Percentiles rank a stretch among this genome's conserved stretches.
Evolutionary conservation across 352 stramenopile species (phyloP).

Genomic region (Sclerospora graminicola): DNA sequence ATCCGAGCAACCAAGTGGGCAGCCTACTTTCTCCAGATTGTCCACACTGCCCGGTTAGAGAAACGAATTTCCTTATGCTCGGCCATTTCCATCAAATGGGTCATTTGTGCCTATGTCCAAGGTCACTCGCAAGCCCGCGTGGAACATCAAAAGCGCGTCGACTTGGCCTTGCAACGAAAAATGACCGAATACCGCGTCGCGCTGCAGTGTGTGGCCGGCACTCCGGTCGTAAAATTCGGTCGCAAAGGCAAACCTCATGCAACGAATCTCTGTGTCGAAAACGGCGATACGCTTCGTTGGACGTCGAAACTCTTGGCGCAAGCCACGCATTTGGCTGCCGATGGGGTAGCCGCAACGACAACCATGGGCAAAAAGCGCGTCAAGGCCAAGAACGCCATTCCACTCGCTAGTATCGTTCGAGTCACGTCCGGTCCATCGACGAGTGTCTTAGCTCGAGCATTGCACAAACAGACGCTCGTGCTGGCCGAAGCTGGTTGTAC

Average conservation of each 20-base stretch:
- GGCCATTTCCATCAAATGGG: constrained; percentile 51
- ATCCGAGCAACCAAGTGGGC: constrained; percentile 75
- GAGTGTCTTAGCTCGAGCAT: constrained; percentile 48
- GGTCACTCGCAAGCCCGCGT: constrained; percentile 32
- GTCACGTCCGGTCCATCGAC: constrained; percentile 47
- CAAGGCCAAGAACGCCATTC: constrained; percentile 50
- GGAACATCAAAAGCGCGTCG: constrained; percentile 30
- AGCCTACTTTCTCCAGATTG: constrained; percentile 59
- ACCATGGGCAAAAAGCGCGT: constrained; percentile 36
- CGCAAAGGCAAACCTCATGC: constrained; percentile 70
- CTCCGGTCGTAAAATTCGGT: constrained; percentile 66
- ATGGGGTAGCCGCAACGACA: constrained; percentile 21
- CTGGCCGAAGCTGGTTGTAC: constrained; percentile 58
- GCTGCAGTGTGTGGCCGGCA: constrained; percentile 66
- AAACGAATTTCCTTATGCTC: constrained; percentile 20
- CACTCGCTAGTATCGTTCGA: constrained; percentile 42
- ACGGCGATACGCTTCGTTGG: constrained; percentile 70
- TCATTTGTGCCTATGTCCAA: constrained; percentile 44
- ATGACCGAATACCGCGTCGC: constrained; percentile 81
- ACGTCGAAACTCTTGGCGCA: constrained; percentile 57
- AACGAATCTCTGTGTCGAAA: constrained; percentile 67
- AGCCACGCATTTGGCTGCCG: constrained; percentile 21
- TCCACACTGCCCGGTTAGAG: constrained; percentile 23
- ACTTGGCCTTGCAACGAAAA: constrained; percentile 55
- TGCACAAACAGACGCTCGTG: constrained; percentile 57